Percentiles rank a stretch among this genome's conserved stretches.
phyloP scores from a whole-genome alignment of 2,329 filamentous ascomycete species.

The Geosmithia flava region DNA sequence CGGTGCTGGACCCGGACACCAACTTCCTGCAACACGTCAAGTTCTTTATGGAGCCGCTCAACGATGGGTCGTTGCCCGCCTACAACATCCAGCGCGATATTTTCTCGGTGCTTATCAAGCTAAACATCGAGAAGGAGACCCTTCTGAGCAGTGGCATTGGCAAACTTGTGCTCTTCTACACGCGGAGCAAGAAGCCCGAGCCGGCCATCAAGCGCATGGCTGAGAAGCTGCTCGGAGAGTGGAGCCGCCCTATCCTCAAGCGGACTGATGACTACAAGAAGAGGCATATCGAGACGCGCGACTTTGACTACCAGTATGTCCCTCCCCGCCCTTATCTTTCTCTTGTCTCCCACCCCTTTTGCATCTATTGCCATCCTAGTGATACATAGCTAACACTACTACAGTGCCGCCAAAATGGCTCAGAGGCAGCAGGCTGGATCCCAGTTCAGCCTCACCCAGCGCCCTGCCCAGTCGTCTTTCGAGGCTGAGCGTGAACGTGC shows the following conservation, averaged over 20 bases:
- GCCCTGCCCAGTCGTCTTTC: slow-evolving; percentile 27
- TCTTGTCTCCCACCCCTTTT: background rate
- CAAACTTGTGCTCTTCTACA: slow-evolving; percentile 95
- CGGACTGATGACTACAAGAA: slow-evolving; percentile 92
- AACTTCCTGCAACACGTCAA: slow-evolving; percentile 91
- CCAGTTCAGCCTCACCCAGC: slow-evolving; percentile 37
- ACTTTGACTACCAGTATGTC: slow-evolving; percentile 51
- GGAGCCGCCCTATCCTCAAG: slow-evolving; percentile 90
- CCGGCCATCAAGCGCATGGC: slow-evolving; percentile 84
- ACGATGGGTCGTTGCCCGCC: slow-evolving; percentile 85
- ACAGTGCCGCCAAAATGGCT: slow-evolving; percentile 39
- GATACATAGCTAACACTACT: background rate
- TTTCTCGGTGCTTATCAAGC: slow-evolving; percentile 64
- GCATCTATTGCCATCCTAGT: background rate
- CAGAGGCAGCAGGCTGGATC: slow-evolving; percentile 35
- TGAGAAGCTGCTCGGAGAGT: slow-evolving; percentile 84
- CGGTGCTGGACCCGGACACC: slow-evolving; percentile 84
- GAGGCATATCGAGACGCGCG: slow-evolving; percentile 51
- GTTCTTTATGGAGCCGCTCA: slow-evolving; percentile 92
- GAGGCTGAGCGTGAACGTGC: slow-evolving; percentile 45
- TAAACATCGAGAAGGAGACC: slow-evolving; percentile 85
- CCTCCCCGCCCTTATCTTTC: background rate
- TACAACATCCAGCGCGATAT: slow-evolving; percentile 97
- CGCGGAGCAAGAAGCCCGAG: slow-evolving; percentile 84
- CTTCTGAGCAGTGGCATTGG: slow-evolving; percentile 87